phyloP scores from a whole-genome alignment of 441 rosid genomes.

The Pelargonium citronellum region DNA sequence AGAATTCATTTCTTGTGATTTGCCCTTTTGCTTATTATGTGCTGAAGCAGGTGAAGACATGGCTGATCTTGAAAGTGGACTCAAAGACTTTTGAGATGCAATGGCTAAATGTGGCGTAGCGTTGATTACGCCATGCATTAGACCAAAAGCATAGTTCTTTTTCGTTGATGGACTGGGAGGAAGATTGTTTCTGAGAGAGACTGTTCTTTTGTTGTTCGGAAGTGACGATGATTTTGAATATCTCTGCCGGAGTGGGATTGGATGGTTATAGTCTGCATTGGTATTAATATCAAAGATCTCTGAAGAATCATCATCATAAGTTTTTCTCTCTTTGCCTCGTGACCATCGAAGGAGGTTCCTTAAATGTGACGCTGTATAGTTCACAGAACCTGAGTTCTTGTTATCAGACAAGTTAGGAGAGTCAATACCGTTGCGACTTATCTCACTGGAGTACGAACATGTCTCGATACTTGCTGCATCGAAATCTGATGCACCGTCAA shows the following conservation, averaged over 20 bases:
- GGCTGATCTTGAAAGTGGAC: conserved; percentile 36
- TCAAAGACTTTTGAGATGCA: conserved; percentile 33
- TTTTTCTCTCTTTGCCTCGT: conserved; percentile 41
- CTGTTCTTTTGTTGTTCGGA: conserved; percentile 30
- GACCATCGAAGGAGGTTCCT: conserved; percentile 68
- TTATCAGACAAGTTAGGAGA: conserved; percentile 13
- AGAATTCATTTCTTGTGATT: conserved; percentile 22
- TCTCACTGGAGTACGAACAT: conserved; percentile 46
- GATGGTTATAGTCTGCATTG: conserved; percentile 25
- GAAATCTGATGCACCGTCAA: conserved; percentile 25
- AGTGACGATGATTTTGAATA: conserved; percentile 41
- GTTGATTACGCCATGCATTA: conserved; percentile 70
- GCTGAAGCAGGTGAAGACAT: conserved; percentile 31
- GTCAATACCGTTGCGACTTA: conserved; percentile 24
- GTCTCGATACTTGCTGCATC: conserved; percentile 41
- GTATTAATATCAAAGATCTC: conserved; percentile 22
- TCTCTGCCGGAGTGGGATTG: conserved; percentile 61
- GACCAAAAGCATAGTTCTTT: conserved; percentile 53
- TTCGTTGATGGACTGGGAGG: conserved; percentile 71
- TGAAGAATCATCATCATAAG: conserved; percentile 27
- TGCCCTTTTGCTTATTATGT: conserved; percentile 6
- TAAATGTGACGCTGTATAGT: conserved; percentile 45
- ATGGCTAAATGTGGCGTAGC: conserved; percentile 25
- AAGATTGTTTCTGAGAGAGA: background rate
- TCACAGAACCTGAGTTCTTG: conserved; percentile 33